A percentile compares a stretch with the other conserved stretches of the same genome.
These are phyloP conservation scores for Lipomyces yamadae DNA, from an alignment of 805 yeast species.

Conservation along the genomic window DNA sequence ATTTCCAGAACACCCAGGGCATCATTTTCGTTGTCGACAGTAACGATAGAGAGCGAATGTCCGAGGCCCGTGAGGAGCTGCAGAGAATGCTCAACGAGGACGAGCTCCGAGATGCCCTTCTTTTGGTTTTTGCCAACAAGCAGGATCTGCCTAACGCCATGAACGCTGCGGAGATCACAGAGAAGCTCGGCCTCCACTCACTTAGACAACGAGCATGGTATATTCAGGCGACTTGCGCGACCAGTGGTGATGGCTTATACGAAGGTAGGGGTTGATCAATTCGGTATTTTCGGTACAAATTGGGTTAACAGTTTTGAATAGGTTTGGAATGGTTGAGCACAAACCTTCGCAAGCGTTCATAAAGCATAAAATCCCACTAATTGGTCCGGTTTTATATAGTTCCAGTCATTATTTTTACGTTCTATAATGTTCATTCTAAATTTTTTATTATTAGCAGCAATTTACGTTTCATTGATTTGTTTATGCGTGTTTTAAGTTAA, in stretches of 20 bases:
- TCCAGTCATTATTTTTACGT: constrained; percentile 25
- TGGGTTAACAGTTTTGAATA: not conserved
- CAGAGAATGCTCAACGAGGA: constrained; percentile 79
- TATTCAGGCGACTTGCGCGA: constrained; percentile 88
- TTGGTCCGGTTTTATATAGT: constrained; percentile 15
- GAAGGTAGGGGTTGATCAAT: constrained; percentile 56
- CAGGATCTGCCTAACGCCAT: constrained; percentile 76
- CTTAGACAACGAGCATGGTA: constrained; percentile 81
- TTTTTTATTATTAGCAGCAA: constrained; percentile 27
- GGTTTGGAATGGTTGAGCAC: constrained; percentile 39
- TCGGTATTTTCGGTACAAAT: not conserved
- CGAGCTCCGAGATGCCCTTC: constrained; percentile 77
- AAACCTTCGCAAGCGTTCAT: constrained; percentile 38
- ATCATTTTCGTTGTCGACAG: constrained; percentile 89
- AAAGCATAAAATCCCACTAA: constrained; percentile 16
- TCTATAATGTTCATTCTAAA: constrained; percentile 24
- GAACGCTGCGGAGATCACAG: constrained; percentile 80
- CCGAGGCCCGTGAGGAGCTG: constrained; percentile 78
- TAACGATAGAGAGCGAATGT: constrained; percentile 70
- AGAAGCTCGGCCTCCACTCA: constrained; percentile 65
- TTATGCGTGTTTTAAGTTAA: constrained; percentile 14
- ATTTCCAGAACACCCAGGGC: constrained; percentile 91
- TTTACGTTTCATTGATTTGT: constrained; percentile 20
- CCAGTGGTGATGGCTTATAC: constrained; percentile 85
- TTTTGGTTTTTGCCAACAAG: constrained; percentile 86